Conservation (phyloP, 2,329 filamentous ascomycete species). For the Stylonectria norvegica region DNA sequence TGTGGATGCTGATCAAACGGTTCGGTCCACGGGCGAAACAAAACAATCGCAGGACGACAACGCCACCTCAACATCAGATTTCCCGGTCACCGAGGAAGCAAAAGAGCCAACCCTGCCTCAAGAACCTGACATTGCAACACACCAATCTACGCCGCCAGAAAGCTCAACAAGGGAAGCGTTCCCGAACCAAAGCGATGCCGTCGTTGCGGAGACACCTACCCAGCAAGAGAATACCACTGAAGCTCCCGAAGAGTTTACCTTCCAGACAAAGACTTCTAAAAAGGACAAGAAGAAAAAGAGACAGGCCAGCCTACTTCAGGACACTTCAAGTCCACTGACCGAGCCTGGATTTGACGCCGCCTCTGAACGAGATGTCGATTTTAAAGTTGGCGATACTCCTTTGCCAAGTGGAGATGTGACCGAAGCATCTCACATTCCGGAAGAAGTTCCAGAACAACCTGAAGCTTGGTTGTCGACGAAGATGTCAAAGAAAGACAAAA, state of each 20-base stretch:
- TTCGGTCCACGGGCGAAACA: too few species aligned
- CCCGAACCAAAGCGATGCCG: not conserved
- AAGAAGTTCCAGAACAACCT: slow-evolving; percentile 5
- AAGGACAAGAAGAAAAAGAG: slow-evolving; percentile 30
- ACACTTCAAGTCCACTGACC: not conserved
- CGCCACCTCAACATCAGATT: not conserved
- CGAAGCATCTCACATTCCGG: not conserved
- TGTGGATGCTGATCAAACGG: too few species aligned
- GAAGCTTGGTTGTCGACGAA: slow-evolving; percentile 16
- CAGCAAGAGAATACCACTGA: not conserved
- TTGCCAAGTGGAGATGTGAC: not conserved
- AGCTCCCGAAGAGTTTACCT: not conserved
- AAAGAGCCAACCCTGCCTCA: not conserved
- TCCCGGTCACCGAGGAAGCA: not conserved
- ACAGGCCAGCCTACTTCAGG: slow-evolving; percentile 2
- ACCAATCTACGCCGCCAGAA: not conserved
- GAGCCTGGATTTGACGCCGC: not conserved
- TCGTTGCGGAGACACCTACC: not conserved
- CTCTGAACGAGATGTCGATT: not conserved
- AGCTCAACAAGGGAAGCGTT: too few species aligned
- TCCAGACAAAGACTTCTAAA: slow-evolving; percentile 21
- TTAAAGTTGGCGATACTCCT: not conserved
- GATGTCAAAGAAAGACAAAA: slow-evolving; percentile 35
- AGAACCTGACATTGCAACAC: not conserved
- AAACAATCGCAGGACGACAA: too few species aligned